Percentiles rank a stretch among this genome's conserved stretches.
phyloP scores from a whole-genome alignment of 1,284 basidiomycete species.

The Moniliophthora roreri region DNA sequence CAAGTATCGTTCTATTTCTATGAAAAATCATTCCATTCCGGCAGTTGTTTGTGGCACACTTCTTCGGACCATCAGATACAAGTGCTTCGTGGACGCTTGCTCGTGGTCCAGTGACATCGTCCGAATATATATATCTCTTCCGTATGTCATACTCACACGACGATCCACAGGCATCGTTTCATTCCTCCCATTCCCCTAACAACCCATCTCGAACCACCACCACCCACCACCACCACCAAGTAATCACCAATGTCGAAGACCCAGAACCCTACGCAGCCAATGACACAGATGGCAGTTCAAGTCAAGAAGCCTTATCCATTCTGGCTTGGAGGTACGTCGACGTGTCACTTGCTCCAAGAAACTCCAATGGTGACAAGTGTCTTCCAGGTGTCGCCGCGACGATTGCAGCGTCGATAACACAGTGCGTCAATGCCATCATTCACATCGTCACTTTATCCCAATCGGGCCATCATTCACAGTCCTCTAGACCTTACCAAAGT shows the following conservation, averaged over 20 bases:
- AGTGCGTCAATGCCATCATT: conserved; percentile 42
- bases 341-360: background rate
- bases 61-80: no score
- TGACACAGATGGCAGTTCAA: background rate
- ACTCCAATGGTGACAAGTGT: background rate
- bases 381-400: conserved; percentile 70
- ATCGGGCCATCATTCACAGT: conserved; percentile 25
- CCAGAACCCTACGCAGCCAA: background rate
- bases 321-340: conserved; percentile 71
- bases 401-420: conserved; percentile 79
- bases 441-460: background rate
- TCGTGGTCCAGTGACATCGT: no score
- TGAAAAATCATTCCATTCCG: no score
- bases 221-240: background rate
- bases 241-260: conserved; percentile 2
- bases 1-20: no score
- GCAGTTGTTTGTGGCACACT: no score
- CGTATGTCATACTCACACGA: no score
- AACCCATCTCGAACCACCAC: background rate
- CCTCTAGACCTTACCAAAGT: conserved; percentile 90
- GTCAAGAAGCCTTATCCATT: conserved; percentile 78
- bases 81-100: no score
- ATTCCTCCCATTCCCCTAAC: background rate
- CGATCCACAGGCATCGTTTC: no score
- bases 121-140: no score